phyloP scores from a whole-genome alignment of 495 filamentous ascomycete species.

The Pyronema omphalodes region DNA sequence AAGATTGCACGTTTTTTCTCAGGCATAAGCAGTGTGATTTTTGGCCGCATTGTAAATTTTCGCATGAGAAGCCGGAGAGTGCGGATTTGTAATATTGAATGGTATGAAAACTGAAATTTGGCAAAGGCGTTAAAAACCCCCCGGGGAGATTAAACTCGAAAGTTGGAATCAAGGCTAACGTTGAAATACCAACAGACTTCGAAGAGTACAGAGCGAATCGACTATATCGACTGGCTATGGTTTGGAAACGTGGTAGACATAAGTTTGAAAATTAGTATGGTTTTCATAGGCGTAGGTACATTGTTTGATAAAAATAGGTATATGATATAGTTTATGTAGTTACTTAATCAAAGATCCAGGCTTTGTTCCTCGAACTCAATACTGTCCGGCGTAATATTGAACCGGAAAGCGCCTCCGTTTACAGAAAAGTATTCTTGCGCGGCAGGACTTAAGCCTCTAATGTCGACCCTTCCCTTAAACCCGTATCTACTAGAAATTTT shows the following conservation, averaged over 20 bases:
- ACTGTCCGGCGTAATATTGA: background rate
- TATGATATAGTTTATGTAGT: background rate
- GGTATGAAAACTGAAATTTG: background rate
- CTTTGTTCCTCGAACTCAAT: background rate
- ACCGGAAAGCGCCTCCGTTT: background rate
- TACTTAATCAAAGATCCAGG: background rate
- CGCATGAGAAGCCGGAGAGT: slow-evolving; percentile 15
- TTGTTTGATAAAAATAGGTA: background rate
- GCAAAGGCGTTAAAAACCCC: background rate
- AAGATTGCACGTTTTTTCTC: slow-evolving; percentile 18
- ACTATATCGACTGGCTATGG: background rate
- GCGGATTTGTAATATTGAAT: background rate
- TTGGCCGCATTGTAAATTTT: slow-evolving; percentile 20
- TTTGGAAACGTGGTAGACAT: background rate
- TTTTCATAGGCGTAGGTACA: background rate
- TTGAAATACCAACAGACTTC: background rate
- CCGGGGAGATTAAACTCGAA: background rate
- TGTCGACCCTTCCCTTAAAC: background rate
- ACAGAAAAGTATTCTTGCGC: background rate
- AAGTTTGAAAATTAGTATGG: background rate
- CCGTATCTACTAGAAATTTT: background rate
- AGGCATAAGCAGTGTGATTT: slow-evolving; percentile 20
- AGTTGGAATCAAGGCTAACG: background rate
- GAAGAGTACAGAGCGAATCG: background rate
- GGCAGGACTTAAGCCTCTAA: background rate